Base-by-base conservation (phyloP, 169 alveolate species). In the Eimeria praecox region DNA sequence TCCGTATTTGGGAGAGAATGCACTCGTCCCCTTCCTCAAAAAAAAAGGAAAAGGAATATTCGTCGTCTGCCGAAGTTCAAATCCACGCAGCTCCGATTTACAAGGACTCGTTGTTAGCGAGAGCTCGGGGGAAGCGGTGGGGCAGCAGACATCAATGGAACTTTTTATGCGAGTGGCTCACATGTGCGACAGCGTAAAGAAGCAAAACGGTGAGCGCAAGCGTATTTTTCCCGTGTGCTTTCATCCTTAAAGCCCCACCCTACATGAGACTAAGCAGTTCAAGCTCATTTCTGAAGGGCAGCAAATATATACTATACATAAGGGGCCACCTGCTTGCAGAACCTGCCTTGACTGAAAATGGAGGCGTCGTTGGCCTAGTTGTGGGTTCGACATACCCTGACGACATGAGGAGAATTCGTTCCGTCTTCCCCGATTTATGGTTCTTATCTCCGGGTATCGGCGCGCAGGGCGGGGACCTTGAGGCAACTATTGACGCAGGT, bases 391-490 rank as follows among this genome's bases (percentile, higher is more conserved):
- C 98, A 0, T 97, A 97, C 66, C 93, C 94, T 3, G 96, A 96
- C 35, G 98, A 97, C 46, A 88, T 97, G 95, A 59, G 87, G 66
- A 92, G 56, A 75, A 93, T 97, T 77, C 92, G 98, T 16, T 69
- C 62, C 27, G 87, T 88, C 6, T 77, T 89, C 59, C 97, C 97
- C 4, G 95, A 88, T 44, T 90, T 97, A 38, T 97, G 97, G 97
- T 78, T 97, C 77, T 92, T 97, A 6, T 94, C 97, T 33, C 98
- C 98, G 8, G 98, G 98, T 49, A 83, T 97, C 59, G 98, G 98
- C 27, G 98, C 98, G 12, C 98, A 97, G 75, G 97, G 98, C 16
- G 98, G 97, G 24, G 98, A 97, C 94, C 95, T 97, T 9, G 95
- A 69, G 49, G 96, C 92, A 52, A 95, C 95, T 4, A 40, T 95